Conservation (phyloP, 2,329 filamentous ascomycete species). For the Metarhizium anisopliae region DNA sequence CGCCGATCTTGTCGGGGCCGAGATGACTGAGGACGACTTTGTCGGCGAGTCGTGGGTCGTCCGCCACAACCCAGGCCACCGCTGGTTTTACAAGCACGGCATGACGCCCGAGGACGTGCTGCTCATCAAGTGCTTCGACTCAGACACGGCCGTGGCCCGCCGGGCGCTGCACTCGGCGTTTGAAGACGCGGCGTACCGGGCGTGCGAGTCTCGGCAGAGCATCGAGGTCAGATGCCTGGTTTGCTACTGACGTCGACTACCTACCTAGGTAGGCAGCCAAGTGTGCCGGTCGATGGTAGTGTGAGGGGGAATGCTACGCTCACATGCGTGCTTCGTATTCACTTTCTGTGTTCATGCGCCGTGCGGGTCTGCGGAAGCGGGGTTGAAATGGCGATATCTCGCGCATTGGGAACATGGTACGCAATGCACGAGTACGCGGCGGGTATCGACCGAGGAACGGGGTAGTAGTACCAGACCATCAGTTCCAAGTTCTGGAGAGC, state of each 20-base stretch:
- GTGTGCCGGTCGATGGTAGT: no score
- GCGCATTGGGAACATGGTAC: no score
- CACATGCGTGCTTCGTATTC: no score
- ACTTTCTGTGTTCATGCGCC: no score
- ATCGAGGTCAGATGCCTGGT: constrained; percentile 57
- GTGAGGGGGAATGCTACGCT: no score
- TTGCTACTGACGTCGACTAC: constrained; percentile 35
- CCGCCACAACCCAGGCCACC: constrained; percentile 29
- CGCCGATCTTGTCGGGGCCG: constrained; percentile 38
- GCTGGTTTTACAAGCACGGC: constrained; percentile 44
- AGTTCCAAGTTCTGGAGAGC: no score
- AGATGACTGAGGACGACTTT: constrained; percentile 40
- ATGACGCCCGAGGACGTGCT: constrained; percentile 45
- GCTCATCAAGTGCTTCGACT: constrained; percentile 56
- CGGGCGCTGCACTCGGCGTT: constrained; percentile 47
- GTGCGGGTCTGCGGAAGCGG: no score
- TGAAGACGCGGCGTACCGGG: constrained; percentile 39
- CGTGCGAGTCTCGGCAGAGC: constrained; percentile 49
- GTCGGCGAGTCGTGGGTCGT: constrained; percentile 40
- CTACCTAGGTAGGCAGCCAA: no score
- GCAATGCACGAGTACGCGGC: no score
- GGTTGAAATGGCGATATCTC: no score
- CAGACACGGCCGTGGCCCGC: constrained; percentile 43
- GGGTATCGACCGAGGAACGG: no score
- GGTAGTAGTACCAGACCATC: no score